Base-by-base conservation (phyloP, 495 filamentous ascomycete species). In the Acidiella bohemica region DNA sequence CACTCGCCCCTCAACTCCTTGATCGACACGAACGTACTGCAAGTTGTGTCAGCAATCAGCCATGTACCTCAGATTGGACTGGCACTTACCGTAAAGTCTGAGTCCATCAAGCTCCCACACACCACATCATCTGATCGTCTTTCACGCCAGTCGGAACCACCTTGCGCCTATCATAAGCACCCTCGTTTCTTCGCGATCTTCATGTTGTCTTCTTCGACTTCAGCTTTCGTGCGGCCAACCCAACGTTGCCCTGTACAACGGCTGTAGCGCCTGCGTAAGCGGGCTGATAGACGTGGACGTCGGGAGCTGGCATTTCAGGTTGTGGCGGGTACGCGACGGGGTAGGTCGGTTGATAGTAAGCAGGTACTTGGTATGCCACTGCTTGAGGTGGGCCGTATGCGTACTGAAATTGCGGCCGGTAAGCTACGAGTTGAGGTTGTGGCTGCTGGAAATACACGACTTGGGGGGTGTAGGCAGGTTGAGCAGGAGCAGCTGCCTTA, bases 91-190 rank as follows among this genome's bases (percentile, higher is more conserved):
- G 40, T 22, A 60, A 32, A 28, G 55, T 49, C 41, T 50, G 52
- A 16, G 36, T 37, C 14, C 58, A 58, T 39, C 57, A 49, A 0
- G 29, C 23, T 41, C 58, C 57, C 4, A 49, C 45, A 36, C 49
- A 52, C 59, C 59, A 62, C 28, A 59, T 55, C 31, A 45, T 40
- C 30, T 59, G 54, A 33, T 62, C 58, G 19, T 56, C 48, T 22
- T 38, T 38, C 4, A 55, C 41, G 19, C 56, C 50, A n/a, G 36
- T 35, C 5, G 59, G 59, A 37, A 44, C 48, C 13, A 60, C 44
- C 21, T 44, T 41, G 24, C 50, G 42, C 25, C 45, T 39, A 3
- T 48, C 36, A 28, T 57, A 58, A 12, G 50, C 59, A 6, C 58
- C 58, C 20, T 54, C 48, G n/a, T 12, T 40, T 44, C 3, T 41